Conservation (phyloP, 2,329 filamentous ascomycete species). For the Aureobasidium sp. region DNA sequence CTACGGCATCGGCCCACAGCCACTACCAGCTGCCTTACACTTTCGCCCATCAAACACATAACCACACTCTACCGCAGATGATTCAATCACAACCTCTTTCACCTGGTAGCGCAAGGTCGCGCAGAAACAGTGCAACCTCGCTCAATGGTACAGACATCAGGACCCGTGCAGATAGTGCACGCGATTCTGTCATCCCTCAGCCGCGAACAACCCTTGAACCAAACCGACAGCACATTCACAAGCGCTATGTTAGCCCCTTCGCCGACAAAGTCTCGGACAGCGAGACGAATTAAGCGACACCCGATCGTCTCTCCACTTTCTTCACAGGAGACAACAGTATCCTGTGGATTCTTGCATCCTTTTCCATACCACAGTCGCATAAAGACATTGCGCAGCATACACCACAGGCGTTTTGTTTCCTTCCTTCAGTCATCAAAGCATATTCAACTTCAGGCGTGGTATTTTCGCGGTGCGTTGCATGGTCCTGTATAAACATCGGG, state of each 20-base stretch:
- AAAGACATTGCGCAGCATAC: not conserved
- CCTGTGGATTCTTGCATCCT: not conserved
- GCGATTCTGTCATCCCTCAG: conserved; percentile 15
- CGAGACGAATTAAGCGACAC: not conserved
- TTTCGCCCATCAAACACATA: conserved; percentile 26
- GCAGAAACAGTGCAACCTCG: conserved; percentile 22
- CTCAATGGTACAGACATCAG: conserved; percentile 20
- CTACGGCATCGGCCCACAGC: not conserved
- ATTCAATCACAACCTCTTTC: conserved; percentile 19
- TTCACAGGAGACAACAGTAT: conserved; percentile 11
- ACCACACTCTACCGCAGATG: conserved; percentile 28
- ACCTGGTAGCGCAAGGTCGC: conserved; percentile 23
- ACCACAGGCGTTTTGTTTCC: not conserved
- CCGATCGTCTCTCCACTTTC: not conserved
- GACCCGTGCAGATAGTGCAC: conserved; percentile 28
- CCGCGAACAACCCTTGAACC: conserved; percentile 11
- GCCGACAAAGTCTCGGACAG: conserved; percentile 7
- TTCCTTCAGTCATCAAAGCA: not conserved
- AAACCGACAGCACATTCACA: conserved; percentile 1
- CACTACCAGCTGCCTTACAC: conserved; percentile 12
- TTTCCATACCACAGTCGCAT: conserved; percentile 1
- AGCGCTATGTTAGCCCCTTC: conserved; percentile 11
- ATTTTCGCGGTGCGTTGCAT: not conserved
- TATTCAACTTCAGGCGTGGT: not conserved
- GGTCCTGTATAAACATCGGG: not conserved